Base-by-base conservation (phyloP, 2,329 filamentous ascomycete species). In the Elsinoe batatas region DNA sequence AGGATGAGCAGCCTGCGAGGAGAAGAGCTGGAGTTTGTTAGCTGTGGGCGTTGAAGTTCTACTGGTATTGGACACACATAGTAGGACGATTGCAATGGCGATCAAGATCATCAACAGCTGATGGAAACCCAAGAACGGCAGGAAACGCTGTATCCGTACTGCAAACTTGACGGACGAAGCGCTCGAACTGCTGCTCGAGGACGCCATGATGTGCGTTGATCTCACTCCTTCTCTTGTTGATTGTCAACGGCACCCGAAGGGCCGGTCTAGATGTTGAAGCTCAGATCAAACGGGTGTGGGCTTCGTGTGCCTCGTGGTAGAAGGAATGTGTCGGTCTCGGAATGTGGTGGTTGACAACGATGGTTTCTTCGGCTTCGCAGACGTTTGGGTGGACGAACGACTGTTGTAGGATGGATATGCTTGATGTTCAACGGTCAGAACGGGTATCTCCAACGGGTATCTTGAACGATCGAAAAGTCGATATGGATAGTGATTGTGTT, bases 51-150 rank as follows among this genome's bases (percentile, higher is more conserved):
- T 58, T 12, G 7, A 15, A 37, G 15, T 30, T 30, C 3, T n/a
- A 11, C n/a, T 40, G 46, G 22, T 18, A 33, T 56, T 26, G 43
- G n/a, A 79, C 89, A 75, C 77, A 95, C 91, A 97, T 62, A 98
- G 79, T 68, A 98, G 77, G 71, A 98, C 95, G 67, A 98, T 95
- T 44, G 91, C 82, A 58, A 96, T 76, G 56, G 88, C 91, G 67
- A 98, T 95, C 62, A 98, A 76, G 64, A 98, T 89, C 93, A 98
- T 98, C 71, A 98, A 81, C 62, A 97, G 86, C 82, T 98, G 82
- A 67, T 85, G 82, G 82, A 83, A 84, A 59, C 81, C 81, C 61
- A 84, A 73, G 68, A 81, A 76, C 58, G 80, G 79, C 69, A 83
- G 72, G 64, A 83, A 72, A 64, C 79, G 71, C 68, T 76, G 74